Evolutionary conservation across 495 filamentous ascomycete species (phyloP).

Genomic region (Hypoxylon crocopeplum): DNA sequence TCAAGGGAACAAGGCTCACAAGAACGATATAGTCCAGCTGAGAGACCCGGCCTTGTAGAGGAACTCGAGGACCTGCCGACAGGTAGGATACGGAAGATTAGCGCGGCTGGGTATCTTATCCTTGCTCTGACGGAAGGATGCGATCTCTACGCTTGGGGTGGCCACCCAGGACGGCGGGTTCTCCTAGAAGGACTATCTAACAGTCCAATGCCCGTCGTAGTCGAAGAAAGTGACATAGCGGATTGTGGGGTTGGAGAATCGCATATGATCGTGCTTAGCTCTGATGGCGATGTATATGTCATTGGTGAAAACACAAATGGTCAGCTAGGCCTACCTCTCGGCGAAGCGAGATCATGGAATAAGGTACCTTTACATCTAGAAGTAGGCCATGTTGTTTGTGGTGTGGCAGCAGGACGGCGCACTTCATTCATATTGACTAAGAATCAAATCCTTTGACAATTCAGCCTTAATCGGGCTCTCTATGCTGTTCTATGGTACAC

Average conservation of each 20-base stretch:
- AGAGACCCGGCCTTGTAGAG: constrained; percentile 50
- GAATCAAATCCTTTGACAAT: constrained; percentile 30
- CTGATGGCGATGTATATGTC: constrained; percentile 58
- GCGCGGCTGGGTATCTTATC: constrained; percentile 59
- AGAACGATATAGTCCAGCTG: constrained; percentile 45
- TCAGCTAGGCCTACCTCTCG: constrained; percentile 59
- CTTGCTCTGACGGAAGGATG: constrained; percentile 63
- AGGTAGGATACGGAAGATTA: constrained; percentile 59
- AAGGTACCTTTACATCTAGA: constrained; percentile 42
- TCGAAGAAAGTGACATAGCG: constrained; percentile 51
- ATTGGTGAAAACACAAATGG: constrained; percentile 63
- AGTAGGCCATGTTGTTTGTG: constrained; percentile 36
- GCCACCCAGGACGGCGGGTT: constrained; percentile 32
- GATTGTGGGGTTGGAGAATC: constrained; percentile 65
- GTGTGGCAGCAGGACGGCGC: constrained; percentile 55
- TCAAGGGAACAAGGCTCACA: constrained; percentile 9
- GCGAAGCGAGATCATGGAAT: constrained; percentile 38
- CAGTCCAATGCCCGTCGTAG: constrained; percentile 44
- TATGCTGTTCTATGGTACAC: constrained; percentile 53
- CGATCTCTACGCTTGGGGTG: constrained; percentile 73
- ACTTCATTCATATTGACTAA: constrained; percentile 51
- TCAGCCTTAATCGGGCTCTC: constrained; percentile 41
- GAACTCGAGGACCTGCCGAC: constrained; percentile 59
- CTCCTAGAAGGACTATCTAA: constrained; percentile 34
- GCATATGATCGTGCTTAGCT: constrained; percentile 63